Percentiles rank a stretch among this genome's conserved stretches.
Evolutionary conservation across 352 stramenopile genomes (phyloP).

Genomic region (Blastocystis sp.): DNA sequence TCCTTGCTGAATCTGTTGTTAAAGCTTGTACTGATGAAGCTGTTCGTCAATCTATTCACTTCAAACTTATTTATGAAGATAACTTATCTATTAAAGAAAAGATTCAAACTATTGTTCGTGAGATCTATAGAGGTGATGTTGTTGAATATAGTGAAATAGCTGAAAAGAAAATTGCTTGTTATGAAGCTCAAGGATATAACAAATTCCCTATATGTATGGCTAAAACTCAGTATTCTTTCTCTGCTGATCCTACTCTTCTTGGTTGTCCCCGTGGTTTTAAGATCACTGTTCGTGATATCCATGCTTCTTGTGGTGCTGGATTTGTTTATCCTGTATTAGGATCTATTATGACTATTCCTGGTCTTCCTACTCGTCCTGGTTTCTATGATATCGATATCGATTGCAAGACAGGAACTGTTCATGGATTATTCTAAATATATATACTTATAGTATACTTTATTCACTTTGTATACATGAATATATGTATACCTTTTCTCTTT

Average conservation of each 20-base stretch:
- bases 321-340: conserved; percentile 79
- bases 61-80: conserved; percentile 81
- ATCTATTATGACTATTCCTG: conserved; percentile 95
- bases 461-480: background rate
- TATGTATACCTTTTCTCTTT: background rate
- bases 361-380: conserved; percentile 80
- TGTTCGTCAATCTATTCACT: conserved; percentile 48
- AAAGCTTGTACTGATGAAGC: conserved; percentile 54
- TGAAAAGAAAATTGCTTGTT: conserved; percentile 73
- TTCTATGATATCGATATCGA: conserved; percentile 96
- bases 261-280: conserved; percentile 74
- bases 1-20: conserved; percentile 70
- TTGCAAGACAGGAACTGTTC: conserved; percentile 72
- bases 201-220: conserved; percentile 79
- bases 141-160: conserved; percentile 77
- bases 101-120: conserved; percentile 74
- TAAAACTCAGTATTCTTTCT: conserved; percentile 94
- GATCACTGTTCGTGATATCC: conserved; percentile 76
- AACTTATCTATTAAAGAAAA: conserved; percentile 73
- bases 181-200: conserved; percentile 55
- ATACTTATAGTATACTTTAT: background rate
- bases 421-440: conserved; percentile 69
- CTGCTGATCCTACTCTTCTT: conserved; percentile 70
- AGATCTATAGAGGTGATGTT: conserved; percentile 79
- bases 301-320: conserved; percentile 74